Conservation (phyloP, 225 moss, liverwort and hornwort genomes). For the Asterella californica region DNA sequence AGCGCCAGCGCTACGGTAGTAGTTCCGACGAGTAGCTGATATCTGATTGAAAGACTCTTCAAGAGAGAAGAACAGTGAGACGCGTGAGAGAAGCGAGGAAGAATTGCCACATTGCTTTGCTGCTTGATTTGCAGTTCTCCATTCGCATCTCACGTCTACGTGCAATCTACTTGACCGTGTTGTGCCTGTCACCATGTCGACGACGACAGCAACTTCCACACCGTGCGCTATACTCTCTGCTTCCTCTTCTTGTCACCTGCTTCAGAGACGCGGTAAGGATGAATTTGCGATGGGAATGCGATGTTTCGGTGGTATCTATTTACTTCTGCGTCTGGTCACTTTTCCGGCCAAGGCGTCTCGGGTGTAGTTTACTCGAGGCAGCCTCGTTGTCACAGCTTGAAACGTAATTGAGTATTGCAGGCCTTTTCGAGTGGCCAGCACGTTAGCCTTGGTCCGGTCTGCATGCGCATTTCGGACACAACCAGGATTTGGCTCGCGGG, state of each 20-base stretch:
- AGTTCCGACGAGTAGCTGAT: not conserved
- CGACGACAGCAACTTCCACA: conserved; percentile 1
- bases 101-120: not conserved
- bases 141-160: not conserved
- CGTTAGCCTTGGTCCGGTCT: not conserved
- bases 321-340: not conserved
- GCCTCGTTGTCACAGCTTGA: not conserved
- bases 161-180: not conserved
- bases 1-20: too few relatives aligned
- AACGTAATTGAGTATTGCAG: not conserved
- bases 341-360: not conserved
- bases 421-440: not conserved
- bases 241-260: not conserved
- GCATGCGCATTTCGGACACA: not conserved
- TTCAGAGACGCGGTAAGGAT: conserved; percentile 8
- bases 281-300: not conserved
- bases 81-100: not conserved
- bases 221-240: not conserved
- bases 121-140: conserved; percentile 1
- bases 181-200: conserved; percentile 5
- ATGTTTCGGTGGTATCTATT: not conserved
- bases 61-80: not conserved
- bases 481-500: too few relatives aligned
- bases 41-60: not conserved
- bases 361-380: too few relatives aligned